A percentile compares a stretch with the other conserved stretches of the same genome.
Evolutionary conservation across 2,329 filamentous ascomycete species (phyloP).

Genomic region (Alternaria consortialis): DNA sequence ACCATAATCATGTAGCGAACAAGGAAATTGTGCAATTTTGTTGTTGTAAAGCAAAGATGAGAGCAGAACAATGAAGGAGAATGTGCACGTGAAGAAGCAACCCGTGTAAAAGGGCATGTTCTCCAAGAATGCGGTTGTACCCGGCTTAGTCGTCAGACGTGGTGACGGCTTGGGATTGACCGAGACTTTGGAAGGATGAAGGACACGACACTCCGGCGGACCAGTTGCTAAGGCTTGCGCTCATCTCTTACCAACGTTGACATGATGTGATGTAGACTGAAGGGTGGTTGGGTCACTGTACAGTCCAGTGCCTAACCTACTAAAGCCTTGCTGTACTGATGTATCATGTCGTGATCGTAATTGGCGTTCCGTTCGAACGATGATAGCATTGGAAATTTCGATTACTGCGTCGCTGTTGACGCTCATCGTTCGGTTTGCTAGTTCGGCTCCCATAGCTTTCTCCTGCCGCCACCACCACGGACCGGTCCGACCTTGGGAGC

Average conservation of each 20-base stretch:
- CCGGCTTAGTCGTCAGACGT: constrained; percentile 6
- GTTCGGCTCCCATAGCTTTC: constrained; percentile 54
- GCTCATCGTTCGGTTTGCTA: constrained; percentile 27
- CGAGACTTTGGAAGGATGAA: constrained; percentile 1
- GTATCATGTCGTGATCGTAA: constrained; percentile 4
- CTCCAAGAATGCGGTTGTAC: neutral
- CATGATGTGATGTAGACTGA: constrained; percentile 6
- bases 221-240: neutral
- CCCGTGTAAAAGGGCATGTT: neutral
- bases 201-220: constrained; percentile 5
- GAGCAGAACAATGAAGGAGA: neutral
- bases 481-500: constrained; percentile 36
- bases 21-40: constrained; percentile 3
- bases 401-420: constrained; percentile 16
- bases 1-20: neutral
- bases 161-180: constrained; percentile 11
- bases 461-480: constrained; percentile 46
- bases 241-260: neutral
- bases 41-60: neutral
- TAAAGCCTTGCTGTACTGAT: neutral
- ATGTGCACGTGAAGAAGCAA: neutral
- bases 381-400: constrained; percentile 7
- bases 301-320: constrained; percentile 5
- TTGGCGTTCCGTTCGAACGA: constrained; percentile 9
- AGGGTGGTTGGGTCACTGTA: constrained; percentile 4